Evolutionary conservation across 2,329 filamentous ascomycete genomes (phyloP).

Genomic region (Xylaria hypoxylon): DNA sequence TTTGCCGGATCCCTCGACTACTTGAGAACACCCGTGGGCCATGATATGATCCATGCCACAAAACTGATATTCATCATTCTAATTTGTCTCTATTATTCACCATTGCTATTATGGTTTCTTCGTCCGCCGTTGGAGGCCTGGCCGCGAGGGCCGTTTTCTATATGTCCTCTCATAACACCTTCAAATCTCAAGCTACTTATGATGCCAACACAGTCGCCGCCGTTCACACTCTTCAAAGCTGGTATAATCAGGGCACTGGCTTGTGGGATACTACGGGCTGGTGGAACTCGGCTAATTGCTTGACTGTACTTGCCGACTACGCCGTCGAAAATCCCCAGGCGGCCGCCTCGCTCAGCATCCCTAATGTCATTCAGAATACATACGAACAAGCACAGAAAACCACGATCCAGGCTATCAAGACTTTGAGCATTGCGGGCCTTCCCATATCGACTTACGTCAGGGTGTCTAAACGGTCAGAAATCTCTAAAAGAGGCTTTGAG

Average conservation of each 20-base stretch:
- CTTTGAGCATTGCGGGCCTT: slow-evolving; percentile 41
- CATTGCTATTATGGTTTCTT: slow-evolving; percentile 49
- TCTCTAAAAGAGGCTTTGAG: slow-evolving; percentile 53
- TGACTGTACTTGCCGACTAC: slow-evolving; percentile 56
- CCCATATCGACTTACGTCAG: slow-evolving; percentile 48
- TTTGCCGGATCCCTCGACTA: slow-evolving; percentile 6
- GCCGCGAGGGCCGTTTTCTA: slow-evolving; percentile 49
- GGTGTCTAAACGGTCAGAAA: slow-evolving; percentile 40
- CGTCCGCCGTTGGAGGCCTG: slow-evolving; percentile 47
- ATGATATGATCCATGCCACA: slow-evolving; percentile 18
- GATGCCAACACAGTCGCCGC: slow-evolving; percentile 44
- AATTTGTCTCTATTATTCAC: slow-evolving; percentile 7
- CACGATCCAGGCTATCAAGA: slow-evolving; percentile 44
- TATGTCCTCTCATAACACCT: slow-evolving; percentile 47
- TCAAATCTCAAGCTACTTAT: slow-evolving; percentile 43
- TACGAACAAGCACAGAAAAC: slow-evolving; percentile 50
- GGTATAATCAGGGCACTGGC: slow-evolving; percentile 65
- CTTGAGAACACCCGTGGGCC: slow-evolving; percentile 28
- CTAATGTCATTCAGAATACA: slow-evolving; percentile 50
- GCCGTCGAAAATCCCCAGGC: slow-evolving; percentile 34
- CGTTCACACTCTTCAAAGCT: slow-evolving; percentile 59
- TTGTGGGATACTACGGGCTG: slow-evolving; percentile 68
- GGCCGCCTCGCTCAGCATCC: slow-evolving; percentile 41
- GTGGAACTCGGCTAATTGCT: slow-evolving; percentile 72
- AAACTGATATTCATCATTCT: slow-evolving; percentile 31